Evolutionary conservation across 108 stramenopile genomes (phyloP).

Genomic region (Cylindrotheca closterium): DNA sequence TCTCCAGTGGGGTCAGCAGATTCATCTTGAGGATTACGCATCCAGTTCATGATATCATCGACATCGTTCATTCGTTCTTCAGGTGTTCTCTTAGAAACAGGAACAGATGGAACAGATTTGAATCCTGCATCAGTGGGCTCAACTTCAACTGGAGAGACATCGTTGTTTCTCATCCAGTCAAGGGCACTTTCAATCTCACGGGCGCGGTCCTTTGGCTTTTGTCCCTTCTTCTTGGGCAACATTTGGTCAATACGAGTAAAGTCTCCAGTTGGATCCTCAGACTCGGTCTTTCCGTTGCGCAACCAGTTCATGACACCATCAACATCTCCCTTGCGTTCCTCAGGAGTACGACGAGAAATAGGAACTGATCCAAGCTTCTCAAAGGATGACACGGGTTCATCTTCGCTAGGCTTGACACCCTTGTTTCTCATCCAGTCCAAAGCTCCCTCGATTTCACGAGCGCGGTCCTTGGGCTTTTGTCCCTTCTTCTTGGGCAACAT

Average conservation of each 20-base stretch:
- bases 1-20: constrained; percentile 11
- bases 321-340: constrained; percentile 18
- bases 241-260: constrained; percentile 24
- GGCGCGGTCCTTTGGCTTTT: constrained; percentile 25
- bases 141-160: constrained; percentile 5
- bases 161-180: constrained; percentile 31
- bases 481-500: constrained; percentile 27
- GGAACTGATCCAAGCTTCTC: constrained; percentile 21
- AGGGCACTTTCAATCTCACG: constrained; percentile 39
- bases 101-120: not conserved
- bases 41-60: constrained; percentile 11
- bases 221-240: constrained; percentile 21
- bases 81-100: constrained; percentile 8
- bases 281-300: constrained; percentile 27
- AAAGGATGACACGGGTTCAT: constrained; percentile 5
- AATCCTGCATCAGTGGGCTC: not conserved
- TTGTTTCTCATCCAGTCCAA: constrained; percentile 29
- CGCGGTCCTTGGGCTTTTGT: constrained; percentile 21
- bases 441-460: constrained; percentile 16
- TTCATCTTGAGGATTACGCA: constrained; percentile 3
- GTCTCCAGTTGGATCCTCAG: constrained; percentile 20
- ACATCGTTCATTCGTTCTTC: constrained; percentile 8
- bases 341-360: constrained; percentile 14
- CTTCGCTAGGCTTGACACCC: constrained; percentile 5
- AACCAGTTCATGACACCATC: constrained; percentile 32